A percentile compares a stretch with the other conserved stretches of the same genome.
Evolutionary conservation across 345 rosid genomes (phyloP).

Genomic region (Eucalyptus sp.): DNA sequence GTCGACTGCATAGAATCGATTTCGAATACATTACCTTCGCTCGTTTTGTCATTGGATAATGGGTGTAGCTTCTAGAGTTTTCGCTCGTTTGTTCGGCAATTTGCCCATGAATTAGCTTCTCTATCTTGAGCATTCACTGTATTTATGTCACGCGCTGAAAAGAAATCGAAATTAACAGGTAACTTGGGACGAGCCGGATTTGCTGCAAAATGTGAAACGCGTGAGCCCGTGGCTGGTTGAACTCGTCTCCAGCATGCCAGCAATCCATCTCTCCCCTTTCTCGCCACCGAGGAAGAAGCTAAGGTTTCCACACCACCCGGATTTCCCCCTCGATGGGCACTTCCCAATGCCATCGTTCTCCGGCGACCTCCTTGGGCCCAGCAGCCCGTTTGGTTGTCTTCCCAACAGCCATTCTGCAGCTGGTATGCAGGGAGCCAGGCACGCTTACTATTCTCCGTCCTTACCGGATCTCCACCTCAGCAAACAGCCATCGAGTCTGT

Average conservation of each 20-base stretch:
- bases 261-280: conserved; percentile 51
- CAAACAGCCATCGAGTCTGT: conserved; percentile 30
- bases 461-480: conserved; percentile 48
- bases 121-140: background rate
- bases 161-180: conserved; percentile 20
- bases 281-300: conserved; percentile 61
- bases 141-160: background rate
- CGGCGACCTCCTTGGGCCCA: conserved; percentile 38
- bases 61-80: background rate
- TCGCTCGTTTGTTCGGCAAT: background rate
- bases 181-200: conserved; percentile 72
- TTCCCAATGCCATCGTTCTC: conserved; percentile 39
- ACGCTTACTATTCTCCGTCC: conserved; percentile 47
- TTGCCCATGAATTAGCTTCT: background rate
- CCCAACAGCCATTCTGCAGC: conserved; percentile 49
- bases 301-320: conserved; percentile 42
- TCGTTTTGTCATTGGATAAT: background rate
- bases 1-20: background rate
- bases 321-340: conserved; percentile 43
- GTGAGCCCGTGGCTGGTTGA: conserved; percentile 78
- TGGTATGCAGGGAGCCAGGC: conserved; percentile 99
- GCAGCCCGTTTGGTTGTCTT: conserved; percentile 38
- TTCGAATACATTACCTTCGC: background rate
- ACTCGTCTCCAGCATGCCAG: conserved; percentile 56
- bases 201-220: conserved; percentile 62